phyloP scores from a whole-genome alignment of 2,329 filamentous ascomycete species.

The Aspergillus jensenii region DNA sequence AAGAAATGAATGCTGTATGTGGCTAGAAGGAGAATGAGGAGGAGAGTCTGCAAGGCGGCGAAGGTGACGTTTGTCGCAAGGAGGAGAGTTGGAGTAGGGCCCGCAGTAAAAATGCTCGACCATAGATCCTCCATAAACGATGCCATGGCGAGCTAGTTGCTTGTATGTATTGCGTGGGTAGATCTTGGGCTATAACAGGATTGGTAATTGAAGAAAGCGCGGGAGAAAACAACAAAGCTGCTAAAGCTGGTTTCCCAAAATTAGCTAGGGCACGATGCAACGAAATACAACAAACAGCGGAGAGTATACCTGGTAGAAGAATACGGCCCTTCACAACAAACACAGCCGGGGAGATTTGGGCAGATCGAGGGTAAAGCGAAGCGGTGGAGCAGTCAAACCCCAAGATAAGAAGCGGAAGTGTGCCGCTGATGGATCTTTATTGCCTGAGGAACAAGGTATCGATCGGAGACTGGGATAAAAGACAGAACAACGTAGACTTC shows the following conservation, averaged over 20 bases:
- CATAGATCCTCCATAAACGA: constrained; percentile 73
- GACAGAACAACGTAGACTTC: neutral
- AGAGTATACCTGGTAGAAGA: neutral
- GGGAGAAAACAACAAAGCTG: neutral
- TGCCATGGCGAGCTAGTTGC: constrained; percentile 34
- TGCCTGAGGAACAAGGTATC: constrained; percentile 4
- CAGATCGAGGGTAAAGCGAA: neutral
- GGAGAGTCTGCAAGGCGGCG: constrained; percentile 75
- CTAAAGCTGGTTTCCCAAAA: neutral
- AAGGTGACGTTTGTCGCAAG: constrained; percentile 89
- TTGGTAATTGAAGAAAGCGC: neutral
- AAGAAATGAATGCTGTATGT: constrained; percentile 90
- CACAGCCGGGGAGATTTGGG: neutral
- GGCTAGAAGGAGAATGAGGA: constrained; percentile 71
- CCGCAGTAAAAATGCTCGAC: constrained; percentile 90
- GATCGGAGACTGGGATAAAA: neutral
- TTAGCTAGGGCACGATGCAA: neutral
- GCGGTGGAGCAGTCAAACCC: neutral
- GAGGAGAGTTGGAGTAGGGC: constrained; percentile 82
- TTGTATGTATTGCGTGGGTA: neutral
- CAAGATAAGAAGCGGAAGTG: neutral
- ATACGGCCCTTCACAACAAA: neutral
- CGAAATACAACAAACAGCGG: neutral
- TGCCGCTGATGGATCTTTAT: neutral
- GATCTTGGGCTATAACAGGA: neutral